phyloP scores from a whole-genome alignment of 2,329 filamentous ascomycete genomes.

The Fusarium camptoceras region DNA sequence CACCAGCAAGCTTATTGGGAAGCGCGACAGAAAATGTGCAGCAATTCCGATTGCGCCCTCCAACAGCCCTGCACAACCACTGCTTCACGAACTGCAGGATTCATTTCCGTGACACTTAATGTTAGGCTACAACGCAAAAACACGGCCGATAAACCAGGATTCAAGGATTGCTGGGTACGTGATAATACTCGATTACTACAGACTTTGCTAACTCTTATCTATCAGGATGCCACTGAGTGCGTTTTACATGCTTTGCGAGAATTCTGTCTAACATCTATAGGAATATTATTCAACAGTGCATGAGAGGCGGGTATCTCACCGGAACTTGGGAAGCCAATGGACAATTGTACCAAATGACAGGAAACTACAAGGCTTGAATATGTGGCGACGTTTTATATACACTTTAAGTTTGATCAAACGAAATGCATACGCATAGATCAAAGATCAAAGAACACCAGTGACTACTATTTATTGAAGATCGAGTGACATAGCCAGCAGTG shows the following conservation, averaged over 20 bases:
- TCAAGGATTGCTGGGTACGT: background rate
- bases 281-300: too few relatives aligned
- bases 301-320: fast-evolving
- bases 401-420: too few relatives aligned
- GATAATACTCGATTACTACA: fast-evolving
- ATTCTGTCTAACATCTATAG: background rate
- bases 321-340: too few relatives aligned
- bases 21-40: background rate
- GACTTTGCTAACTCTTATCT: background rate
- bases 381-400: too few relatives aligned
- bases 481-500: too few relatives aligned
- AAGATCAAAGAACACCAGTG: too few relatives aligned
- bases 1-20: background rate
- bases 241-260: fast-evolving
- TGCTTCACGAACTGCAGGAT: background rate
- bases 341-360: too few relatives aligned
- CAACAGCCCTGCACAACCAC: background rate
- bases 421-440: too few relatives aligned
- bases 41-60: background rate
- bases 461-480: too few relatives aligned
- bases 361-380: too few relatives aligned
- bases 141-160: background rate
- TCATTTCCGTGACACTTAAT: too few relatives aligned
- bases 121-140: too few relatives aligned
- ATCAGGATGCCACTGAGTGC: background rate